These are phyloP conservation scores for Russula dissimulans DNA, from an alignment of 768 basidiomycete genomes.

Conservation along the genomic window DNA sequence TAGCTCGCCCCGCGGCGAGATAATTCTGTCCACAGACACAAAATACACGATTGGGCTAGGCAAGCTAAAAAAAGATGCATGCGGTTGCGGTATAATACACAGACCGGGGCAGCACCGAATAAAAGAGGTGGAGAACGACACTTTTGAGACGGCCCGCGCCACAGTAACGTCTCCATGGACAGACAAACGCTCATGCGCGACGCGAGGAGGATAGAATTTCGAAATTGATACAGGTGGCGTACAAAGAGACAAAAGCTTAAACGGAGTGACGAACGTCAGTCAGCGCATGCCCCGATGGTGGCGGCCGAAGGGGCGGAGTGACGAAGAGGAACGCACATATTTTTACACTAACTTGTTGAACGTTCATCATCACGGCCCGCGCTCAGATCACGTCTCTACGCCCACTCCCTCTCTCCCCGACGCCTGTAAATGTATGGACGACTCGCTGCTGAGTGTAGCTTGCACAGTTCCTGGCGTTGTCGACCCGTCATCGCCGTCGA, in stretches of 20 bases:
- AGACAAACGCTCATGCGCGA: constrained; percentile 7
- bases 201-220: neutral
- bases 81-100: constrained; percentile 7
- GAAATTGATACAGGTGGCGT: constrained; percentile 15
- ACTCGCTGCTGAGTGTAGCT: neutral
- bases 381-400: constrained; percentile 2
- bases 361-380: neutral
- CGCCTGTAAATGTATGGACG: neutral
- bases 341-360: constrained; percentile 7
- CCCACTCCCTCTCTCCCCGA: neutral
- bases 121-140: neutral
- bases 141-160: neutral
- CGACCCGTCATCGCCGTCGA: neutral
- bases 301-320: neutral
- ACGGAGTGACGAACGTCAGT: neutral
- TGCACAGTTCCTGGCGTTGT: neutral
- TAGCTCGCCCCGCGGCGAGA: neutral
- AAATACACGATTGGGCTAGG: neutral
- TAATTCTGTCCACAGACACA: neutral
- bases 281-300: neutral
- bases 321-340: constrained; percentile 7
- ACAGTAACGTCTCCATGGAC: neutral
- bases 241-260: constrained; percentile 13
- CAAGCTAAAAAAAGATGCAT: neutral
- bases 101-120: neutral